Base-by-base conservation (phyloP, 2,329 filamentous ascomycete genomes). In the Paradendryphiella salina region DNA sequence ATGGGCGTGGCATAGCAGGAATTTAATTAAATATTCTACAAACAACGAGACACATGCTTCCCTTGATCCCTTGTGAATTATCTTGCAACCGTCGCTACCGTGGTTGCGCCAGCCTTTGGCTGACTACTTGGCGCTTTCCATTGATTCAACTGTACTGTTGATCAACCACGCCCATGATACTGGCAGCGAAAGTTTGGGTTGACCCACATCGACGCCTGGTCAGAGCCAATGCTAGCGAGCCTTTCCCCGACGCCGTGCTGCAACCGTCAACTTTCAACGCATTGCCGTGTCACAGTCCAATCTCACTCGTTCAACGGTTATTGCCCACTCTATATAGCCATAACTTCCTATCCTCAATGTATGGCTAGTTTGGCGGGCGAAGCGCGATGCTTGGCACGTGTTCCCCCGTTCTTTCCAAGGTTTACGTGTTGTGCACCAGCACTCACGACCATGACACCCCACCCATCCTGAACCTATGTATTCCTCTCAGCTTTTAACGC, bases 391-490 rank as follows among this genome's bases (percentile, higher is more conserved):
- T 48, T 56, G 55, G 48, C 52, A 48, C 48, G 45, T 52, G 42
- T 41, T 26, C 43, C 32, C 31, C 41, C 34, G 36, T 37, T 50
- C 46, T 52, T 49, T 49, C 44, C 50, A 53, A 44, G 45, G 32
- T 54, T 54, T 51, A 54, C 57, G 48, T 51, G 50, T 44, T 44
- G 43, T 48, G 47, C 41, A 34, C 43, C 44, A 54, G 39, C 33
- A 56, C 42, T 52, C 47, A 59, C 50, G 18, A 55, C 46, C 36
- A 54, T 60, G 45, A 51, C 57, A 58, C 52, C 42, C 46, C 52
- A 46, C 50, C 47, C 56, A 49, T 35, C 40, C 32, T 46, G 47
- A 52, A 50, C 50, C 46, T 42, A 66, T 64, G 61, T 56, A 58
- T 63, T 53, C 46, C 49, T 28, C 36, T 35, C 47, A 59, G 46